Percentiles rank a stretch among this genome's conserved stretches.
Conservation (phyloP, 345 rosid species). For the Dovyalis caffra region DNA sequence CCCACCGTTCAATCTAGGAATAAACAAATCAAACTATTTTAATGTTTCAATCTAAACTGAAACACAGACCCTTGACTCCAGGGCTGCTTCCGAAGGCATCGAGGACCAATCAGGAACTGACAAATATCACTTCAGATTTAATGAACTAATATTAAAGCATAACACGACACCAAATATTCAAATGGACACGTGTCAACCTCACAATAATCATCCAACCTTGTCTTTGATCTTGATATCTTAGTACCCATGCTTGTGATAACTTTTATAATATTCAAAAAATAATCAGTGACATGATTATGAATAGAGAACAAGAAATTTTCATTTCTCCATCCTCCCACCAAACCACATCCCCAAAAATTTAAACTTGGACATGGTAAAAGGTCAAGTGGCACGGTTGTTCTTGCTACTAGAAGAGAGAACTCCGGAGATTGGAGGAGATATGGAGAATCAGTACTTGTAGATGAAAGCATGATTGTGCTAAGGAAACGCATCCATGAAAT, state of each 20-base stretch:
- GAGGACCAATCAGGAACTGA: neutral
- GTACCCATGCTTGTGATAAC: neutral
- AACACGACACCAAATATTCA: neutral
- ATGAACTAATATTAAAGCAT: neutral
- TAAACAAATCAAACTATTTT: neutral
- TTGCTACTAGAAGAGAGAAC: neutral
- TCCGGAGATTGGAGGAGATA: neutral
- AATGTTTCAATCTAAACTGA: neutral
- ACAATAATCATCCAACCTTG: neutral
- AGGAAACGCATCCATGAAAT: conserved; percentile 23
- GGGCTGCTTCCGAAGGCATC: neutral
- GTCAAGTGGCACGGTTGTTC: neutral
- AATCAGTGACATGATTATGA: no score
- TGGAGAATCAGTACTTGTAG: conserved; percentile 3
- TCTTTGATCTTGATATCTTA: neutral
- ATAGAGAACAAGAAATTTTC: neutral
- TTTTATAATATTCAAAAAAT: no score
- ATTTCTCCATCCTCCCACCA: neutral
- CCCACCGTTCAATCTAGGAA: no score
- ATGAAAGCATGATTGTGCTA: conserved; percentile 19
- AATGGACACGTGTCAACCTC: neutral
- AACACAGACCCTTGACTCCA: conserved; percentile 1
- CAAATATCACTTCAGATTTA: neutral
- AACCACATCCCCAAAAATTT: no score
- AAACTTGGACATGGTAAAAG: neutral